Percentiles rank a stretch among this genome's conserved stretches.
phyloP scores from a whole-genome alignment of 2,329 filamentous ascomycete genomes.

The Hirsutella thompsonii region DNA sequence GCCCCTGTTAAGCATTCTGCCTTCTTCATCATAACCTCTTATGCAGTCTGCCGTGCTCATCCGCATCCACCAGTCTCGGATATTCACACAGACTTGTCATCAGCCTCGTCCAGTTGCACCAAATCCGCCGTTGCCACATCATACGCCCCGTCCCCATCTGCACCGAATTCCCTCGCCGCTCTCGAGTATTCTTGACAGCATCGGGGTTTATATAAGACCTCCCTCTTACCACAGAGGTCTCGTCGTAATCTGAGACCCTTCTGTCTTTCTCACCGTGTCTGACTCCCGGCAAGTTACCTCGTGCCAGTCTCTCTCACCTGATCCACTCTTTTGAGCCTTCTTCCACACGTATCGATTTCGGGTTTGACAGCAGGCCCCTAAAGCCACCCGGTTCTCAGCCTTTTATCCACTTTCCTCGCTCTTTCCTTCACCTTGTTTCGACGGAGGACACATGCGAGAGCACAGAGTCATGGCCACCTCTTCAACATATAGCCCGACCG shows the following conservation, averaged over 20 bases:
- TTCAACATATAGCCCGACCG: conserved; percentile 13
- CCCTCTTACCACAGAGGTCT: neutral
- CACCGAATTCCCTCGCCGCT: conserved; percentile 5
- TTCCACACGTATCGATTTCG: neutral
- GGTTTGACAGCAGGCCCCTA: neutral
- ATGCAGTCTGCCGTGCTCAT: conserved; percentile 4
- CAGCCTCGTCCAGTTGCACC: conserved; percentile 4
- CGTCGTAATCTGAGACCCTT: conserved; percentile 4
- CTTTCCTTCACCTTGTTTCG: neutral
- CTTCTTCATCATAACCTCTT: neutral
- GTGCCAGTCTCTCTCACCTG: conserved; percentile 2
- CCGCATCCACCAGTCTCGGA: neutral
- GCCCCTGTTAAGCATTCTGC: neutral
- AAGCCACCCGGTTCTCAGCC: neutral
- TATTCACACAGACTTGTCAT: conserved; percentile 1
- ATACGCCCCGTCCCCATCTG: conserved; percentile 1
- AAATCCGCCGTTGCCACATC: conserved; percentile 6
- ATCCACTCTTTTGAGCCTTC: neutral
- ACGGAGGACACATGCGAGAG: neutral
- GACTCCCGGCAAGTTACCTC: neutral
- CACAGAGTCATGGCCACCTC: conserved; percentile 9
- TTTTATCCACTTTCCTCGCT: neutral
- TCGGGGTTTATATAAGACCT: conserved; percentile 6
- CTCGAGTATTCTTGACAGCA: neutral
- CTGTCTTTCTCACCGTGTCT: conserved; percentile 1